Base-by-base conservation (phyloP, 1,284 basidiomycete genomes). In the Cutaneotrichosporon dermatis region DNA sequence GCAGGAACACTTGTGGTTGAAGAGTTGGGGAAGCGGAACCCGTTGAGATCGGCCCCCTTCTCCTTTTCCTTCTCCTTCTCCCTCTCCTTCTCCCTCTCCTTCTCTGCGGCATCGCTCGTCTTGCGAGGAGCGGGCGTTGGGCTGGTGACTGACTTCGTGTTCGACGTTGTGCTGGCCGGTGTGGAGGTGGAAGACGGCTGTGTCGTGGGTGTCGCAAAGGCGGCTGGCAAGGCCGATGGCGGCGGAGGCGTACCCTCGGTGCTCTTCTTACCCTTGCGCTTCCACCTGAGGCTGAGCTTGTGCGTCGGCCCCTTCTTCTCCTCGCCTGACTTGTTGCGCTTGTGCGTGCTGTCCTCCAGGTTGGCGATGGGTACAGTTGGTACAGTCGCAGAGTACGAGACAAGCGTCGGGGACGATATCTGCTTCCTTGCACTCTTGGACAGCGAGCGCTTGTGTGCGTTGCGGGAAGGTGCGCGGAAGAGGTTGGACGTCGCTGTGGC, bases 401-500 rank as follows among this genome's bases (percentile, higher is more conserved):
- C 59, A 7, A 76, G 63, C 9, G 60, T 69, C 8, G 75, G 75
- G 10, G 65, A 62, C 1, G 72, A 73, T 11, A 76, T 76, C 6
- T 58, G 63, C 6, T 69, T 56, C 39, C 55, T 58, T 12, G 55
- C 49, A 35, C 45, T 57, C 53, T 61, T 61, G 34, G 61, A 62
- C 35, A 62, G 48, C 8, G 50, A 35, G 36, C 61, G 58, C 54
- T 65, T 65, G 57, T 62, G 58, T 8, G 58, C 58, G 7, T 12
- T 51, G 13, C 56, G 56, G 9, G 74, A 72, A 1, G 74, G 72
- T 1, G 72, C 69, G 8, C 74, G 68, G 54, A 76, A 68, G 4
- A 78, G 61, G 11, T 69, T 67, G 4, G 71, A 70, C 2, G 75
- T 78, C 4, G 76, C 76, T 13, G 69, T 68, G 1, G 71, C 69